These are phyloP conservation scores for Boletus tylopilopsis DNA, from an alignment of 768 basidiomycete species.

Conservation along the genomic window DNA sequence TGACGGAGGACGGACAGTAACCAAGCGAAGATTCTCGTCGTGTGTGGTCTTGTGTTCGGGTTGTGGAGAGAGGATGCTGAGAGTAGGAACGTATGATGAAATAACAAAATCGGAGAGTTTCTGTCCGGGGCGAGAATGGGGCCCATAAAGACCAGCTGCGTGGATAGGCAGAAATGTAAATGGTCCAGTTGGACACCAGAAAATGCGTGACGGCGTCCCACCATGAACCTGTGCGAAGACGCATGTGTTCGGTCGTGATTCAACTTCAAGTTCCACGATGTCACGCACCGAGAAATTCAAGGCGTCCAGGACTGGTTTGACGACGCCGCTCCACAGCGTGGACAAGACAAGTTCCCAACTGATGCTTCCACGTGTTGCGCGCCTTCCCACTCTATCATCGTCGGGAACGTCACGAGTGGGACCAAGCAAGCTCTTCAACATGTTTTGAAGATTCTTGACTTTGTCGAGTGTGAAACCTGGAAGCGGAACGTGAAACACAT, in stretches of 20 bases:
- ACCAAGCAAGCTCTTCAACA: not conserved
- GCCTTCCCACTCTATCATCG: not conserved
- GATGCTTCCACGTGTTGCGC: not conserved
- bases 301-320: not conserved
- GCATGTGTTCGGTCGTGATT: no score
- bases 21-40: not conserved
- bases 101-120: not conserved
- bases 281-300: not conserved
- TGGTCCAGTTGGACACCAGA: not conserved
- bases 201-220: not conserved
- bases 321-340: slow-evolving; percentile 2
- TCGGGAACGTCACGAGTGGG: not conserved
- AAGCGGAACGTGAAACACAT: not conserved
- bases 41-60: no score
- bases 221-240: not conserved
- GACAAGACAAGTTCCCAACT: slow-evolving; percentile 3
- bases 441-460: not conserved
- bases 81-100: not conserved
- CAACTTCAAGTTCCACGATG: no score
- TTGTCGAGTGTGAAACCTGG: not conserved
- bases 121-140: no score
- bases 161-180: not conserved
- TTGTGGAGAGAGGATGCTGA: not conserved
- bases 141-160: not conserved
- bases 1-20: not conserved